Evolutionary conservation across 768 basidiomycete genomes (phyloP), one percentile per base, ranked within the genome.

Genomic region (Austroboletus eburneus): DNA sequence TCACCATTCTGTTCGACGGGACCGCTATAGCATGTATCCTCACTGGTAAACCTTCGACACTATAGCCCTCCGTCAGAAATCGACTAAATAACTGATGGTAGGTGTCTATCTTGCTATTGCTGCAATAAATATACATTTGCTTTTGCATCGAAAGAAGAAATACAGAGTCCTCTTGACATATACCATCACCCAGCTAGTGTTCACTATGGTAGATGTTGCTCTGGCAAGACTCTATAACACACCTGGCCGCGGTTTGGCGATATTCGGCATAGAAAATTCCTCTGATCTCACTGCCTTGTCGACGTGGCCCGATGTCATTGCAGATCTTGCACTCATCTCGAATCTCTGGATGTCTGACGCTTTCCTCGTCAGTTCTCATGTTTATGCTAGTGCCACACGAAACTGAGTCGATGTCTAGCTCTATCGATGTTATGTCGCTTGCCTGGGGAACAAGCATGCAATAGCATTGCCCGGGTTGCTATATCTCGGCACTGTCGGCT

Each of bases 1-100:
- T 59, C 24, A 60, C 51, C 33, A 53, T 62, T 5, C 54, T 51
- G 5, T 48, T 62, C 32, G 54, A 59, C 36, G 59, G 59, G 36
- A 48, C 35, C 30, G 50, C 54, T 9, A n/a, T 62, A 2, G 57
- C 54, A 7, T 51, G 51, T 2, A 41, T 62, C 8, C 57, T 60
- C 27, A 62, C 32, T 49, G 58, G 58, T 41, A 45, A 33, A 20
- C 18, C 20, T 33, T 9, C 22, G 22, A 9, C 18, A 3, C 2
- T 25, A 21, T 34, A 21, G 2, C 0, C n/a, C 12, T 10, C 13
- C 7, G n/a, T n/a, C n/a, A n/a, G n/a, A n/a, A n/a, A n/a, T 4
- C 10, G n/a, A n/a, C n/a, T n/a, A n/a, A n/a, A n/a, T n/a, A n/a
- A n/a, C n/a, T n/a, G n/a, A n/a, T 35, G 12, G 18, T 10, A 35